Evolutionary conservation across 2,329 filamentous ascomycete genomes (phyloP).

Genomic region (Teratosphaeria destructans): DNA sequence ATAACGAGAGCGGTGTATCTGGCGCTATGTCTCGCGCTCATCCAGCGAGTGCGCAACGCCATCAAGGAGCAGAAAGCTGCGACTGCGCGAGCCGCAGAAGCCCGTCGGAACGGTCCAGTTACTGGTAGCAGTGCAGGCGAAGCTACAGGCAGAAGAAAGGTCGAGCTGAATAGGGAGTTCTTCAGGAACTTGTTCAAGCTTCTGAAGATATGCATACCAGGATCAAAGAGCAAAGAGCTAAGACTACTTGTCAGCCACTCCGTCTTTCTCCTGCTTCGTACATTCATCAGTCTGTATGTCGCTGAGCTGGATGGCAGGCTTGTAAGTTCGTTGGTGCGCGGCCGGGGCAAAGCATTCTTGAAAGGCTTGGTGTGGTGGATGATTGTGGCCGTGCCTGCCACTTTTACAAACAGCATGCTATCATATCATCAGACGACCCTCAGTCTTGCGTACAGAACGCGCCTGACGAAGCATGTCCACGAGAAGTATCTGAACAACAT

Average conservation of each 20-base stretch:
- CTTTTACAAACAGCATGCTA: slow-evolving; percentile 96
- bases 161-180: slow-evolving; percentile 85
- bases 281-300: slow-evolving; percentile 88
- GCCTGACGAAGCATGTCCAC: slow-evolving; percentile 89
- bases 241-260: slow-evolving; percentile 81
- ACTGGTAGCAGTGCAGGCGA: slow-evolving; percentile 34
- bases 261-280: slow-evolving; percentile 81
- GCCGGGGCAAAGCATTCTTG: slow-evolving; percentile 82
- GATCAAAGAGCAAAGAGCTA: slow-evolving; percentile 81
- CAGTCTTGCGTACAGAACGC: slow-evolving; percentile 81
- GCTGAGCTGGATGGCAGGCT: slow-evolving; percentile 90
- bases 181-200: slow-evolving; percentile 67
- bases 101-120: slow-evolving; percentile 29
- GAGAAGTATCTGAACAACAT: slow-evolving; percentile 93
- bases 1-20: slow-evolving; percentile 80
- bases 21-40: slow-evolving; percentile 66
- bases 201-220: slow-evolving; percentile 78
- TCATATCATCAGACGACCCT: slow-evolving; percentile 78
- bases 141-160: slow-evolving; percentile 53
- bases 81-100: slow-evolving; percentile 54
- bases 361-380: slow-evolving; percentile 95
- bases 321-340: slow-evolving; percentile 84
- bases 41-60: slow-evolving; percentile 81
- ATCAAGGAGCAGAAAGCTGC: slow-evolving; percentile 88
- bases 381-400: slow-evolving; percentile 88